Percentiles rank a stretch among this genome's conserved stretches.
Conservation (phyloP, 1,284 basidiomycete species). For the Entoloma clypeatum region DNA sequence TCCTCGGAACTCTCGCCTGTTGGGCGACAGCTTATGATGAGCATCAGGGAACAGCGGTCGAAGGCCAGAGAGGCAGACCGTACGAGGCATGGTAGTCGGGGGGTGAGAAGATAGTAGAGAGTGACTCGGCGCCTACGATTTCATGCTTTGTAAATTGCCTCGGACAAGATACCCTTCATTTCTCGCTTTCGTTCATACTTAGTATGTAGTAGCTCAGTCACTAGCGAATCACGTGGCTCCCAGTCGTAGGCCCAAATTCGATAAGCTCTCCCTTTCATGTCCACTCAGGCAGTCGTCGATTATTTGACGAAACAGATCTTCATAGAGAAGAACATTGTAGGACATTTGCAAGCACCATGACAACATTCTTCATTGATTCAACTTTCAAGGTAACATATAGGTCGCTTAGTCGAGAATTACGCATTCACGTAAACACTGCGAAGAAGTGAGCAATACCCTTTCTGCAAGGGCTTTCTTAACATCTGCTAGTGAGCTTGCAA, state of each 20-base stretch:
- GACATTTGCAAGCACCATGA: constrained; percentile 18
- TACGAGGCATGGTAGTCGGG: constrained; percentile 14
- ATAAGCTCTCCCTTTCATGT: constrained; percentile 17
- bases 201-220: too few relatives aligned
- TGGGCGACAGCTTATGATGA: constrained; percentile 61
- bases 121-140: too few relatives aligned
- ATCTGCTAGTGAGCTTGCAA: constrained; percentile 52
- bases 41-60: constrained; percentile 53
- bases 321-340: constrained; percentile 52
- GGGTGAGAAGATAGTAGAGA: constrained; percentile 4
- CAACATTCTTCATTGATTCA: not conserved
- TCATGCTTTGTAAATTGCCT: too few relatives aligned
- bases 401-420: constrained; percentile 62
- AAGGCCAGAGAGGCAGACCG: constrained; percentile 38
- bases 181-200: too few relatives aligned
- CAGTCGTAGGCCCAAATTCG: too few relatives aligned
- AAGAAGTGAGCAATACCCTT: constrained; percentile 51
- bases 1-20: constrained; percentile 70
- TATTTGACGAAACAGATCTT: constrained; percentile 23
- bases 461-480: constrained; percentile 1
- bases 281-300: constrained; percentile 15
- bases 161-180: constrained; percentile 1
- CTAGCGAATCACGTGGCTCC: too few relatives aligned
- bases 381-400: constrained; percentile 64
- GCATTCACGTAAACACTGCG: constrained; percentile 67